Percentiles rank a stretch among this genome's conserved stretches.
These are phyloP conservation scores for Alternaria brassicae DNA, from an alignment of 2,329 filamentous ascomycete species.

Conservation along the genomic window DNA sequence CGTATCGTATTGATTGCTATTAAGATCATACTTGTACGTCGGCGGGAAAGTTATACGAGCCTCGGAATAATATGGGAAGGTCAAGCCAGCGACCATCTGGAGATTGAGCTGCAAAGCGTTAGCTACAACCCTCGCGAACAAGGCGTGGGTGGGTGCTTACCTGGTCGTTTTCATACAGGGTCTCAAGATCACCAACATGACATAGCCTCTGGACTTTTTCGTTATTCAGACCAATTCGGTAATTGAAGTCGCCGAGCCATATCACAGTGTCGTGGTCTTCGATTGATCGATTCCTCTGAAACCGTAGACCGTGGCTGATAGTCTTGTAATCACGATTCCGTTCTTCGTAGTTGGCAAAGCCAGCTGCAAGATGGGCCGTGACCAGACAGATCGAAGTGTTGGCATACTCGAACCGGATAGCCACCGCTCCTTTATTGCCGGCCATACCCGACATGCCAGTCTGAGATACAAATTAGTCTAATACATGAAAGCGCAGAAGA, in stretches of 20 bases:
- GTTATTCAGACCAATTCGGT: constrained; percentile 84
- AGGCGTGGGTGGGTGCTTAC: constrained; percentile 48
- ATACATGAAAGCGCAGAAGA: background rate
- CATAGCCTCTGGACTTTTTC: constrained; percentile 80
- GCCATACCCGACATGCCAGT: constrained; percentile 95
- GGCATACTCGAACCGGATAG: constrained; percentile 92
- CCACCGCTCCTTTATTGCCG: constrained; percentile 96
- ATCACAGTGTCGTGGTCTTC: constrained; percentile 87
- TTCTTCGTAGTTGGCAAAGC: constrained; percentile 96
- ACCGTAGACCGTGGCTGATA: constrained; percentile 84
- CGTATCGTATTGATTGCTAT: constrained; percentile 87
- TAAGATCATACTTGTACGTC: constrained; percentile 95
- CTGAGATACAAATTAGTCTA: constrained; percentile 50
- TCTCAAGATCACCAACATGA: constrained; percentile 74
- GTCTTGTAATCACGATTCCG: constrained; percentile 91
- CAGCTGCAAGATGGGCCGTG: constrained; percentile 93
- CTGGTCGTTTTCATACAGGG: constrained; percentile 90
- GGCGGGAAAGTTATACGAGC: constrained; percentile 86
- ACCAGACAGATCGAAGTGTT: constrained; percentile 94
- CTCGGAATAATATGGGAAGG: constrained; percentile 92
- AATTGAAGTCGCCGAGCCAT: constrained; percentile 98
- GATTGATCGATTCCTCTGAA: constrained; percentile 89
- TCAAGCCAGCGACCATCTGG: constrained; percentile 91
- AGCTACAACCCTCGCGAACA: constrained; percentile 20
- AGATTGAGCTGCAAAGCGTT: constrained; percentile 73